Evolutionary conservation across 306 rosid species (phyloP).

Genomic region (Cucurbita moschata): DNA sequence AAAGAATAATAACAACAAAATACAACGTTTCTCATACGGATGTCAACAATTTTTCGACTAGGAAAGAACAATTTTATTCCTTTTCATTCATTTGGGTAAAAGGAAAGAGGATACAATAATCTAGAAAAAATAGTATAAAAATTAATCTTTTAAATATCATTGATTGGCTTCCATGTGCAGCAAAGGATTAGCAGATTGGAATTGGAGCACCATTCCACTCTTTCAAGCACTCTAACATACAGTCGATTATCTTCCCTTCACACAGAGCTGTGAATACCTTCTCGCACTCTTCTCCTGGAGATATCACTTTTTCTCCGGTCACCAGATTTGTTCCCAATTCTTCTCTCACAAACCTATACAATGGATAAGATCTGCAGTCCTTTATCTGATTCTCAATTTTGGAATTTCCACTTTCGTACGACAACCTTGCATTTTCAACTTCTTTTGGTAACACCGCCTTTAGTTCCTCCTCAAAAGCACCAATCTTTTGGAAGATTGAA

Average conservation of each 20-base stretch:
- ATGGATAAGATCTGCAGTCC: constrained; percentile 70
- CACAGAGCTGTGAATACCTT: constrained; percentile 57
- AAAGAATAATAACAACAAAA: too few species aligned
- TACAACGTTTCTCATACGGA: background rate
- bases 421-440: constrained; percentile 43
- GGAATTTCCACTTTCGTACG: constrained; percentile 35
- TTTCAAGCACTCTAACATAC: constrained; percentile 49
- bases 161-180: too few species aligned
- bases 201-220: constrained; percentile 88
- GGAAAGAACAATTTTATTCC: background rate
- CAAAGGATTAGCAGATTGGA: constrained; percentile 34
- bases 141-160: background rate
- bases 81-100: background rate
- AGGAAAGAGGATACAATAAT: background rate
- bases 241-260: constrained; percentile 63
- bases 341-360: constrained; percentile 71
- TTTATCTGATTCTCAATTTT: constrained; percentile 38
- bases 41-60: too few species aligned
- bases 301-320: constrained; percentile 42
- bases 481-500: constrained; percentile 79
- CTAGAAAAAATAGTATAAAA: background rate
- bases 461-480: constrained; percentile 59
- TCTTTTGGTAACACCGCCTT: constrained; percentile 53
- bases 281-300: constrained; percentile 82
- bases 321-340: constrained; percentile 39